Evolutionary conservation across 2,329 filamentous ascomycete species (phyloP), one percentile per base, ranked within the genome.

Genomic region (Verruconis gallopava): DNA sequence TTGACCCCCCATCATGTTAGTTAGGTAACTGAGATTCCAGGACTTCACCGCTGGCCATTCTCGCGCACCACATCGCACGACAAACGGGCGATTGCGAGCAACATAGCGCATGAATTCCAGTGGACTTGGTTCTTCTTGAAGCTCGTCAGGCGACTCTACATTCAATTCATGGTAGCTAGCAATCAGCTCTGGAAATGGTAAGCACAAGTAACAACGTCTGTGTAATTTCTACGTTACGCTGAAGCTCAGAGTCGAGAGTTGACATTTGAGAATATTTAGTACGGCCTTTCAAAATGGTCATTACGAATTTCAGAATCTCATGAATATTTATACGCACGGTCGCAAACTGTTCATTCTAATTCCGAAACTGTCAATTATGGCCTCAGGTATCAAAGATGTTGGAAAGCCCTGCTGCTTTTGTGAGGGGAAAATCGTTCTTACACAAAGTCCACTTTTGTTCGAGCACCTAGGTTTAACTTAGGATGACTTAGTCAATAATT

Each of bases 61-160:
- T 1, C 53, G 54, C 1, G 80, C 80, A 3, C 69, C 81, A 5
- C 68, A 63, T 28, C 79, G 70, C 20, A 88, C 64, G 2, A 89
- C 72, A 50, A 89, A 88, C 0, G 84, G 84, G 1, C 75, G 72
- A 55, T 89, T 91, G 25, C 66, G 69, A 13, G 79, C 71, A 15
- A 88, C 81, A 58, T 77, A 80, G 52, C 81, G 74, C 76, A 86
- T 81, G 55, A 89, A 89, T 53, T 88, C 79, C 4, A 91, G 69
- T 0, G 84, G 73, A 20, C 77, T 82, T 3, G 84, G 84, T 38
- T 79, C 73, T 33, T 72, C 65, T 12, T 65, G 34, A 2, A 86
- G 67, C 50, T 77, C 75, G 36, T 81, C 72, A 44, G 86, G 66
- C 13, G 53, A 51, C 17, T 63, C 56, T 43, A 68, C 59, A 54